phyloP scores from a whole-genome alignment of 176 grass and related monocot genomes.

The Pontederia crassipes region DNA sequence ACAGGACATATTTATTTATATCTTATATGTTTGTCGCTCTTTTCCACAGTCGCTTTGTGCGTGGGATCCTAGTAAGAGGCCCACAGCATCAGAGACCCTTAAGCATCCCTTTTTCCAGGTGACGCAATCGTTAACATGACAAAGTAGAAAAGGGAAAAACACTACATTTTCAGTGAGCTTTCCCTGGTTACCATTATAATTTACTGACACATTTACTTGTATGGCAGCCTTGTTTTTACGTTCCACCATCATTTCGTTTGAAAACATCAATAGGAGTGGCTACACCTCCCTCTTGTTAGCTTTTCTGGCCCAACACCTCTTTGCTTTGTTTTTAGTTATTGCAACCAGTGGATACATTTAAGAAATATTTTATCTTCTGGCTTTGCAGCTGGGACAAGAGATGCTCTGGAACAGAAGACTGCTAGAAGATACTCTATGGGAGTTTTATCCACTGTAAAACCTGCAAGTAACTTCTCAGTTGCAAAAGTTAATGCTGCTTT shows the following conservation, averaged over 20 bases:
- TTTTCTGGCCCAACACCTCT: conserved; percentile 4
- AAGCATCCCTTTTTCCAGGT: conserved; percentile 98
- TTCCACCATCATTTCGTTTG: conserved; percentile 73
- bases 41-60: conserved; percentile 64
- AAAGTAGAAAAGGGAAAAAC: too few relatives aligned
- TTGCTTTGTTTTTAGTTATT: conserved; percentile 11
- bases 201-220: background rate
- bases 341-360: background rate
- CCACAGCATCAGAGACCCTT: conserved; percentile 71
- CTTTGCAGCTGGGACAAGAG: conserved; percentile 42
- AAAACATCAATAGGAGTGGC: conserved; percentile 34
- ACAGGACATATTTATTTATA: background rate
- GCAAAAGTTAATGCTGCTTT: conserved; percentile 23
- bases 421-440: conserved; percentile 35
- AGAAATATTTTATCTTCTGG: background rate
- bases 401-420: conserved; percentile 51
- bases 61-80: conserved; percentile 75
- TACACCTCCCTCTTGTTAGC: conserved; percentile 62
- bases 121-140: background rate
- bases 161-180: background rate
- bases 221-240: conserved; percentile 69
- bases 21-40: background rate
- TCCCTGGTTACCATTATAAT: background rate
- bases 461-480: conserved; percentile 36
- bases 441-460: conserved; percentile 35